Base-by-base conservation (phyloP, 441 rosid genomes). In the Euphorbia celastroides region DNA sequence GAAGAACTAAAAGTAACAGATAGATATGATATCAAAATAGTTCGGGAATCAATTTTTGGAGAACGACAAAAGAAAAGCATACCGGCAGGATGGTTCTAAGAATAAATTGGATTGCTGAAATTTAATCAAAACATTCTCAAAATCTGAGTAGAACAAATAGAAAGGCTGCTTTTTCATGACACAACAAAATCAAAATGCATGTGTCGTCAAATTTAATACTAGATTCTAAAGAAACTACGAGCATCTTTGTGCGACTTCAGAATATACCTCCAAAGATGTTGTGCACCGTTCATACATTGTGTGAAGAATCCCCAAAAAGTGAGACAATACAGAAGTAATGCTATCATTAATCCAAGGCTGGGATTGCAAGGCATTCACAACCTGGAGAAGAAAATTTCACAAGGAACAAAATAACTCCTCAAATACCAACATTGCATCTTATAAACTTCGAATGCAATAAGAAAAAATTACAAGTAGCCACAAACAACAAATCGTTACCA, bases 281-380 rank as follows among this genome's bases (percentile, higher is more conserved):
- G 81, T 78, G 80, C 96, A 92, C n/a, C 97, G 92, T 56, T 79
- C 80, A 76, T 87, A 80, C 99, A 92, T 92, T 69, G 96, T 94
- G 76, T 83, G 86, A 73, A 94, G 69, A 34, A 94, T 87, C 63
- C 81, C 80, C 80, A 94, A 73, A 81, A 88, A 87, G 72, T 82
- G 97, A 67, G 89, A 81, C 65, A 82, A 16, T 66, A 85, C 76
- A 59, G 78, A 73, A 62, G 79, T 70, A 75, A 94, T 71, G 72
- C 79, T 75, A 68, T 84, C 83, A 78, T 69, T 83, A 67, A 87
- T 78, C 69, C 77, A 67, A 9, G 84, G 79, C 74, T 88, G 98
- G 60, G 86, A 83, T 74, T 73, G 85, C 76, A 94, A 66, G 74
- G 97, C 93, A 84, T 92, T 92, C 61, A 60, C 79, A 62, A 92